A percentile compares a stretch with the other conserved stretches of the same genome.
Conservation (phyloP, 805 yeast genomes). For the Saccharomycopsis synnaedendra region DNA sequence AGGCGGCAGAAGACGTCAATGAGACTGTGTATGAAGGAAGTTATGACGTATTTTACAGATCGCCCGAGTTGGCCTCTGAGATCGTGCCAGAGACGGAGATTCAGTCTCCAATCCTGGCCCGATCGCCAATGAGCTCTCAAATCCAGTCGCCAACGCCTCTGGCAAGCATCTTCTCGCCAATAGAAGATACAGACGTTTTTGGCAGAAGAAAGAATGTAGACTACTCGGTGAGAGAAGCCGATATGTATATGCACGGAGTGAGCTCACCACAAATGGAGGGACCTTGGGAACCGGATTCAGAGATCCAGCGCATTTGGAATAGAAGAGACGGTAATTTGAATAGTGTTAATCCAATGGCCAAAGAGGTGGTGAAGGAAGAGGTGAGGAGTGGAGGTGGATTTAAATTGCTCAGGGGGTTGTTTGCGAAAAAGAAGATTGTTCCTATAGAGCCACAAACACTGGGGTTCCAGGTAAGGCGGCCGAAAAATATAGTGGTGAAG, state of each 20-base stretch:
- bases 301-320: slow-evolving; percentile 40
- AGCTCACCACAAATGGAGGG: slow-evolving; percentile 19
- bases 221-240: slow-evolving; percentile 53
- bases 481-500: slow-evolving; percentile 17
- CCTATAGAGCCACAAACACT: slow-evolving; percentile 1
- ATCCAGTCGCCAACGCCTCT: not conserved
- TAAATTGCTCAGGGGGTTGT: not conserved
- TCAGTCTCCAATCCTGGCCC: not conserved
- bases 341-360: slow-evolving; percentile 13
- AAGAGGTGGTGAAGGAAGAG: not conserved
- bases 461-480: slow-evolving; percentile 24
- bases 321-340: slow-evolving; percentile 26
- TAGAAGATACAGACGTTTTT: not conserved
- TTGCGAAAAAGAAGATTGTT: not conserved
- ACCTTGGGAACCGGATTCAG: slow-evolving; percentile 35
- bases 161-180: not conserved
- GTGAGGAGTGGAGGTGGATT: not conserved
- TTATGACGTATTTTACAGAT: not conserved
- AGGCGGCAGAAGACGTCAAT: not conserved
- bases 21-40: too few relatives aligned
- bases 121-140: not conserved
- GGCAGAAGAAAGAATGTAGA: slow-evolving; percentile 25
- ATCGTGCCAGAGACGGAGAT: not conserved
- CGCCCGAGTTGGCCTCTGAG: not conserved
- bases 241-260: slow-evolving; percentile 25